Evolutionary conservation across 371 early-diverging fungal species (phyloP).

Genomic region (Entomophthora muscae): DNA sequence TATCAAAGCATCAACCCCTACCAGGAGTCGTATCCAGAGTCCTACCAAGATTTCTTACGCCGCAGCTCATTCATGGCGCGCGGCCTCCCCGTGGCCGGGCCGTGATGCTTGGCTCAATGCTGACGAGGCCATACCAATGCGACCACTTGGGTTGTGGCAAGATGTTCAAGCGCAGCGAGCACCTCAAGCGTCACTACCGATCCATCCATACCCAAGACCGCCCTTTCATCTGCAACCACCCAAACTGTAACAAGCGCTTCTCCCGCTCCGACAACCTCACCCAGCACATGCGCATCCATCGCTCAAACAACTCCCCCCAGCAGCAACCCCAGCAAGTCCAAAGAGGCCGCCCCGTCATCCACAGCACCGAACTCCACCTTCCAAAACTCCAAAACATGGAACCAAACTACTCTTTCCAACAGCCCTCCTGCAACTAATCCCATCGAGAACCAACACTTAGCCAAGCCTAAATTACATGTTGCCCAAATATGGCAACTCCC

Average conservation of each 20-base stretch:
- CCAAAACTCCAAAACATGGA: neutral
- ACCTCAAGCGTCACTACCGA: constrained; percentile 39
- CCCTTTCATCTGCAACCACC: constrained; percentile 22
- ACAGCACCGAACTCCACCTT: neutral
- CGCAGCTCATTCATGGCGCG: neutral
- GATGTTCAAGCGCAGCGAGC: constrained; percentile 45
- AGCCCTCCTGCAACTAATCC: too few relatives aligned
- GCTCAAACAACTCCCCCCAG: constrained; percentile 5
- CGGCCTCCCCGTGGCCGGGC: neutral
- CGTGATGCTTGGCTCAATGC: neutral
- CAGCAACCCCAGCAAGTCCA: neutral
- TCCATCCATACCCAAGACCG: constrained; percentile 43
- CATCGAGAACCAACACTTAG: too few relatives aligned
- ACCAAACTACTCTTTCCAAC: too few relatives aligned
- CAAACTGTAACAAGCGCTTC: constrained; percentile 21
- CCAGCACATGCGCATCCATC: constrained; percentile 24
- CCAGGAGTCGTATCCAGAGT: neutral
- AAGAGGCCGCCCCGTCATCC: neutral
- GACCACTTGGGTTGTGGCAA: constrained; percentile 30
- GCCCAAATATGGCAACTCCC: too few relatives aligned
- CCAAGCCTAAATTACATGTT: too few relatives aligned
- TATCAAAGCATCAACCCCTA: neutral
- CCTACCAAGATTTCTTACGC: neutral
- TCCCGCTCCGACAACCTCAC: constrained; percentile 24
- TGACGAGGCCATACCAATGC: constrained; percentile 16